phyloP scores from a whole-genome alignment of 1,284 basidiomycete species.

The Schizophyllum amplum region DNA sequence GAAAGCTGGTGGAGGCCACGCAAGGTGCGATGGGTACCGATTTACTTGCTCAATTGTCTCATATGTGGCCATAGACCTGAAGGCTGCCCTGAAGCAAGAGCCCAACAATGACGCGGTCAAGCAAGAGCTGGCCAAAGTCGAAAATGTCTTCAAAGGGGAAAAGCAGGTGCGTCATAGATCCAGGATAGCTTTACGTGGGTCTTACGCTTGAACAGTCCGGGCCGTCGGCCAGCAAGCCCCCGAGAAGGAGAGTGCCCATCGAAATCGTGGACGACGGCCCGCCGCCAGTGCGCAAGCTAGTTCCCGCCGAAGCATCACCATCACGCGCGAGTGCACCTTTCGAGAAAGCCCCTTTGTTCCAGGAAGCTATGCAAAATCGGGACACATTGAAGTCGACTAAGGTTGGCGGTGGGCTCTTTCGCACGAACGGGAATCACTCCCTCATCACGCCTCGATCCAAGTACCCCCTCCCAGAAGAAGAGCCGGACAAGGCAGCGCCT shows the following conservation, averaged over 20 bases:
- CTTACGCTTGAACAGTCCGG: background rate
- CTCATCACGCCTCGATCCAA: constrained; percentile 14
- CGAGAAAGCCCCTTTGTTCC: constrained; percentile 30
- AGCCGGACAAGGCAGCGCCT: constrained; percentile 5
- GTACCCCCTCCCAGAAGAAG: constrained; percentile 4
- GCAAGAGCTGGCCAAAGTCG: constrained; percentile 44
- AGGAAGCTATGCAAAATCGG: constrained; percentile 46
- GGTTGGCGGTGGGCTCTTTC: constrained; percentile 56
- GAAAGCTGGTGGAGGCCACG: constrained; percentile 42
- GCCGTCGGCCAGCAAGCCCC: constrained; percentile 9
- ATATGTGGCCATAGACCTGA: constrained; percentile 39
- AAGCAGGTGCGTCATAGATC: constrained; percentile 16
- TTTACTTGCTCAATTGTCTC: background rate
- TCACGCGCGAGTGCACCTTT: constrained; percentile 1
- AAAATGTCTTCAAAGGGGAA: constrained; percentile 24
- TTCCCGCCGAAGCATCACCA: constrained; percentile 1
- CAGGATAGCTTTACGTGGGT: background rate
- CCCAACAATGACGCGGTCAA: constrained; percentile 50
- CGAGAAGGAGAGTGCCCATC: constrained; percentile 56
- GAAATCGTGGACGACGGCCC: constrained; percentile 44
- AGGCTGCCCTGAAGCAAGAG: constrained; percentile 45
- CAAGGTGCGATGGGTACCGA: constrained; percentile 35
- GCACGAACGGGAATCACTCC: constrained; percentile 40
- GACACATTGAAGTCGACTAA: constrained; percentile 31
- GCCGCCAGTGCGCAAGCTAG: constrained; percentile 7